These are phyloP conservation scores for Syncephalastrum monosporum DNA, from an alignment of 371 early-diverging fungal species.

Conservation along the genomic window DNA sequence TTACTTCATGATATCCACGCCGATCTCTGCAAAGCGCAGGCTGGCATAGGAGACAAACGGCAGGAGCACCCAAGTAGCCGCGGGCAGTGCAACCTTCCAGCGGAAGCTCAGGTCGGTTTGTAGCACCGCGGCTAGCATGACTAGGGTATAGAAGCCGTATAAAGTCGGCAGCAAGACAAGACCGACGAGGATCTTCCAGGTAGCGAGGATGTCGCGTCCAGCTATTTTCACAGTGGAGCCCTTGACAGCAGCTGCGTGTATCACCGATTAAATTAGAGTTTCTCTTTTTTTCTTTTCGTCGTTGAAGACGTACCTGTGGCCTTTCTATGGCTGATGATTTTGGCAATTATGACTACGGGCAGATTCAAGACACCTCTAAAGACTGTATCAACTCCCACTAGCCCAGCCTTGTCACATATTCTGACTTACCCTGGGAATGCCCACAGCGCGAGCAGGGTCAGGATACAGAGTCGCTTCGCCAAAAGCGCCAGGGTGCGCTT, in stretches of 20 bases:
- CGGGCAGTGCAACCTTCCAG: constrained; percentile 16
- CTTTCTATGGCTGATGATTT: constrained; percentile 66
- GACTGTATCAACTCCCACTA: neutral
- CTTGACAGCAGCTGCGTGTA: constrained; percentile 67
- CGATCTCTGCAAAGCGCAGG: constrained; percentile 79
- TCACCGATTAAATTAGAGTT: neutral
- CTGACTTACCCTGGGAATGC: constrained; percentile 77
- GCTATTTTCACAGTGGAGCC: constrained; percentile 87
- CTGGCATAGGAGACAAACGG: constrained; percentile 73
- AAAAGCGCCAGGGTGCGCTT: constrained; percentile 64
- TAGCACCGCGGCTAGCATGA: constrained; percentile 38
- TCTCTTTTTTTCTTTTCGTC: neutral
- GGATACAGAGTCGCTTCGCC: constrained; percentile 52
- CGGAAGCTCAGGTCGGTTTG: constrained; percentile 20
- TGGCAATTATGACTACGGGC: constrained; percentile 69
- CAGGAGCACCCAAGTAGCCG: constrained; percentile 40
- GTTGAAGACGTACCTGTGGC: constrained; percentile 47
- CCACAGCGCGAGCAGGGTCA: constrained; percentile 63
- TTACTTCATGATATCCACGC: constrained; percentile 73
- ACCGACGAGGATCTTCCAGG: constrained; percentile 87
- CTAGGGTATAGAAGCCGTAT: constrained; percentile 64
- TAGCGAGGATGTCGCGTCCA: constrained; percentile 88
- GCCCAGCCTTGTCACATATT: too few relatives aligned
- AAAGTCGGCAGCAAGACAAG: constrained; percentile 70
- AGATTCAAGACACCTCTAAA: constrained; percentile 65